A percentile compares a stretch with the other conserved stretches of the same genome.
These are phyloP conservation scores for Emmonsia crescens DNA, from an alignment of 2,329 filamentous ascomycete species.

Conservation along the genomic window DNA sequence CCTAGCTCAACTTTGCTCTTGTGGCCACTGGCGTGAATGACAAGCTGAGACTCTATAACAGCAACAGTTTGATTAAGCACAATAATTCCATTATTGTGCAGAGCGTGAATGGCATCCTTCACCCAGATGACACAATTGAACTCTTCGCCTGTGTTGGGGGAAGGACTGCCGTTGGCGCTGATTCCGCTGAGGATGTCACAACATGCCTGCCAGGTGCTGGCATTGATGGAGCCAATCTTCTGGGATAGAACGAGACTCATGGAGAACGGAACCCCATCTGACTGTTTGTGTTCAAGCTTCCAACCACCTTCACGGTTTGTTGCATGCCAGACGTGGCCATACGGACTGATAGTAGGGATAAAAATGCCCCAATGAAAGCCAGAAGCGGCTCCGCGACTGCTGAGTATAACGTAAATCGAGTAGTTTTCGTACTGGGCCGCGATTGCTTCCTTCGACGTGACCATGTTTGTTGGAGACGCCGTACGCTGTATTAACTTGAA, in stretches of 20 bases:
- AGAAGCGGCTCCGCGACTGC: slow-evolving; percentile 5
- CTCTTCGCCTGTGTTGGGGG: not conserved
- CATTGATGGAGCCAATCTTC: slow-evolving; percentile 6
- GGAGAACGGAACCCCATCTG: slow-evolving; percentile 3
- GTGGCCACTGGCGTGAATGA: no score
- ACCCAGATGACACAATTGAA: slow-evolving; percentile 5
- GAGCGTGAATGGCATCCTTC: slow-evolving; percentile 3
- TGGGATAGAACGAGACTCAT: slow-evolving; percentile 5
- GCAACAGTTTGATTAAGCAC: not conserved
- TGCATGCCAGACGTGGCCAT: slow-evolving; percentile 4
- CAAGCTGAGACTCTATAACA: not conserved
- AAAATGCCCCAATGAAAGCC: slow-evolving; percentile 9
- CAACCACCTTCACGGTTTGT: slow-evolving; percentile 9
- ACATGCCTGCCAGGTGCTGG: not conserved
- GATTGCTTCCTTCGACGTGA: no score
- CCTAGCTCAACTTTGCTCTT: no score
- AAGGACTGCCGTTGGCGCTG: no score
- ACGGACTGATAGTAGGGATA: slow-evolving; percentile 3
- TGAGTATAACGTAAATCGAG: slow-evolving; percentile 9
- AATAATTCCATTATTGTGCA: slow-evolving; percentile 7
- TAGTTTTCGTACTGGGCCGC: slow-evolving; percentile 7
- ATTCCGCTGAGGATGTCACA: no score
- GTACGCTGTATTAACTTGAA: no score
- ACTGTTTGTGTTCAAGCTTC: slow-evolving; percentile 6
- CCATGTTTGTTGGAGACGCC: no score